These are phyloP conservation scores for Lentithecium fluviatile DNA, from an alignment of 495 filamentous ascomycete genomes.

Conservation along the genomic window DNA sequence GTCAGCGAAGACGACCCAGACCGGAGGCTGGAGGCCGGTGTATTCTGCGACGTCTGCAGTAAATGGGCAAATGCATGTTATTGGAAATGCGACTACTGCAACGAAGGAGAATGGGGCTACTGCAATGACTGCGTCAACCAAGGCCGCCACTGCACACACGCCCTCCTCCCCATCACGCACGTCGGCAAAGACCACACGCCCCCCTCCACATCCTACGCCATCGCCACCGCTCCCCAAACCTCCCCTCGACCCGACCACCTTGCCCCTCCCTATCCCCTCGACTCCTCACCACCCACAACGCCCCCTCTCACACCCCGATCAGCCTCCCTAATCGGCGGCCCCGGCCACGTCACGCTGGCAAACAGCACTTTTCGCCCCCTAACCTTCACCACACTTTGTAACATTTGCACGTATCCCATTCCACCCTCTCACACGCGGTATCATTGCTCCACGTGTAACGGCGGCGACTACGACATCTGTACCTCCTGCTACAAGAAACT, in stretches of 20 bases:
- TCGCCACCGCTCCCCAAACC: conserved; percentile 25
- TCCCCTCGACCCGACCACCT: conserved; percentile 12
- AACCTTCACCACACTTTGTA: conserved; percentile 68
- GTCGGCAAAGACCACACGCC: conserved; percentile 16
- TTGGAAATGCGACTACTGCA: conserved; percentile 81
- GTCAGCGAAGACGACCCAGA: conserved; percentile 67
- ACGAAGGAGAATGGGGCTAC: conserved; percentile 90
- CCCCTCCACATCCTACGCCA: conserved; percentile 32
- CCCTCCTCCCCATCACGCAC: conserved; percentile 65
- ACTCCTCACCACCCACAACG: conserved; percentile 14
- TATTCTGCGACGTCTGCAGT: conserved; percentile 77
- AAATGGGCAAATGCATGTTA: conserved; percentile 71
- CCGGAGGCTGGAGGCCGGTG: conserved; percentile 70
- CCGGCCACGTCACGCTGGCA: conserved; percentile 44
- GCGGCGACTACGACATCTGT: conserved; percentile 84
- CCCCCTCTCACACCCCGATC: conserved; percentile 33
- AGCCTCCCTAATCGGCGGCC: conserved; percentile 38
- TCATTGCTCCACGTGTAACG: conserved; percentile 69
- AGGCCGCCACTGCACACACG: conserved; percentile 73
- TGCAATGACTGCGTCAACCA: conserved; percentile 79
- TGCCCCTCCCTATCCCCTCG: background rate
- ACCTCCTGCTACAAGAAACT: conserved; percentile 68
- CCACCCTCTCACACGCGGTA: conserved; percentile 64
- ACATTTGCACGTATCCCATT: conserved; percentile 70
- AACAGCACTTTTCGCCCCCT: conserved; percentile 52